Evolutionary conservation across 2,329 filamentous ascomycete genomes (phyloP), one percentile per base, ranked within the genome.

Genomic region (Pseudonectria buxi): DNA sequence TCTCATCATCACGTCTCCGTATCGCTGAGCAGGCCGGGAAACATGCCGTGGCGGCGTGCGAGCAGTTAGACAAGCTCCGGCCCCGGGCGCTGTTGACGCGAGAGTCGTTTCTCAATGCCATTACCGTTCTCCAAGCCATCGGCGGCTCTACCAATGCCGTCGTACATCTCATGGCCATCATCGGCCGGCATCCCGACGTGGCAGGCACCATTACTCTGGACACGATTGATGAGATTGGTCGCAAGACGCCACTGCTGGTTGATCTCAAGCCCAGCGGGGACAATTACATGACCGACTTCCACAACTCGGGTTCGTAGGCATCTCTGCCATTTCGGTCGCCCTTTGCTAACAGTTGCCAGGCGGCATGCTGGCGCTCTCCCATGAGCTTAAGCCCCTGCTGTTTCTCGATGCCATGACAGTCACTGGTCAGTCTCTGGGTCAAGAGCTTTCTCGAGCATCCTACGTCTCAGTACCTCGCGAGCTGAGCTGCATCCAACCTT

Each of bases 251-350:
- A 0, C 78, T 92, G 51, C 75, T 94, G 27, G 84, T 89, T 1
- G 83, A 94, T 54, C 69, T 94, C 13, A 86, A 89, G n/a, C 89
- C 89, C 0, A 85, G 78, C 40, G 89, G 89, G 1, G 81, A 83
- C 36, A 89, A 87, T 55, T 84, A 88, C 58, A 94, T 95, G 81
- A 86, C 83, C 4, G 88, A 95, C 54, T 79, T 95, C 27, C 92
- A 92, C 59, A 82, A 88, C 39, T 82, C 92, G 14, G 54, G 49
- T 45, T 12, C 10, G 43, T 35, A 13, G 2, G 10, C 11, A 3
- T 6, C 6, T 1, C 10, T 6, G 3, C 4, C 2, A 1, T 1
- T 24, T 13, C 0, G n/a, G 11, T 0, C 1, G 24, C 14, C 4
- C 2, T 2, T 32, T 46, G 10, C 46, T 11, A 2, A 7, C 12